These are phyloP conservation scores for Aspergillus felis DNA, from an alignment of 2,329 filamentous ascomycete species.

Conservation along the genomic window DNA sequence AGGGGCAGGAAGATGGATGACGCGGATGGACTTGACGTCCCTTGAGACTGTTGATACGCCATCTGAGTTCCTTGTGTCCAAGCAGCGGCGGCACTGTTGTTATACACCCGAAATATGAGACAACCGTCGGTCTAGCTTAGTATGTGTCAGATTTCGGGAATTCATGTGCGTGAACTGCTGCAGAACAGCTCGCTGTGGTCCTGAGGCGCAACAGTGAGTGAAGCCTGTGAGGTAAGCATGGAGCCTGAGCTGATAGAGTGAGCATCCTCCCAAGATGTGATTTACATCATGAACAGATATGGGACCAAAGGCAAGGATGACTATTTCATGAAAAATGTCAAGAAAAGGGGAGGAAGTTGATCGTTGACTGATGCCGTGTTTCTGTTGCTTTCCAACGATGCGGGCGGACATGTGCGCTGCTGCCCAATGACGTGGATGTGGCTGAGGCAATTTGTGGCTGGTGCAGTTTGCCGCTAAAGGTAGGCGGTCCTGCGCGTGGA, in stretches of 20 bases:
- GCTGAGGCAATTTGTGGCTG: slow-evolving; percentile 18
- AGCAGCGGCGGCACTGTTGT: not conserved
- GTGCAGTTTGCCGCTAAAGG: slow-evolving; percentile 3
- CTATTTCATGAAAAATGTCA: not conserved
- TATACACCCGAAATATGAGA: not conserved
- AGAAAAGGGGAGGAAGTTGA: not conserved
- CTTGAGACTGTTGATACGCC: slow-evolving; percentile 36
- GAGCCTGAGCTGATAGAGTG: slow-evolving; percentile 9
- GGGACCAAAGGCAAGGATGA: not conserved
- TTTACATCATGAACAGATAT: not conserved
- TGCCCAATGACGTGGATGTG: slow-evolving; percentile 32
- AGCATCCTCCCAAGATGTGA: slow-evolving; percentile 10
- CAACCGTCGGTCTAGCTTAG: not conserved
- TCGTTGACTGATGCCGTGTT: not conserved
- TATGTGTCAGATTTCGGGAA: slow-evolving; percentile 10
- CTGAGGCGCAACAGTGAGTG: slow-evolving; percentile 1
- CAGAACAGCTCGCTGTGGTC: slow-evolving; percentile 14
- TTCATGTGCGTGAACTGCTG: slow-evolving; percentile 5
- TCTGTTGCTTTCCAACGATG: not conserved
- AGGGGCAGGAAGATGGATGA: slow-evolving; percentile 44
- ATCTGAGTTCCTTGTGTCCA: slow-evolving; percentile 21
- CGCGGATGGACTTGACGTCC: slow-evolving; percentile 41
- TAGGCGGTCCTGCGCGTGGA: slow-evolving; percentile 19
- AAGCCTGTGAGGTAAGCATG: slow-evolving; percentile 10
- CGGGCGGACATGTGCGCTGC: slow-evolving; percentile 10